phyloP scores from a whole-genome alignment of 768 basidiomycete genomes.

The Termitomyces sp. region DNA sequence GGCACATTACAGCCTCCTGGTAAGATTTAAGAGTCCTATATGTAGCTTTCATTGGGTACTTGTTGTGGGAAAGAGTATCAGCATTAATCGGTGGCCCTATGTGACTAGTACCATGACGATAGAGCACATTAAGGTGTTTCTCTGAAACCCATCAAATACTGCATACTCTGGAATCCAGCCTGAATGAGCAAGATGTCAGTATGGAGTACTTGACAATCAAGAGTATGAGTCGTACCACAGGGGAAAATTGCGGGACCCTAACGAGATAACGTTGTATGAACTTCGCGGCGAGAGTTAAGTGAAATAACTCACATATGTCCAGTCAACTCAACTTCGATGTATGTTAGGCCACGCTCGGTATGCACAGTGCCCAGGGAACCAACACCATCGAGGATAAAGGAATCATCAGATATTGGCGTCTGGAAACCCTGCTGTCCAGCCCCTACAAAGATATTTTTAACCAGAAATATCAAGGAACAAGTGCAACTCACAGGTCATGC shows the following conservation, averaged over 20 bases:
- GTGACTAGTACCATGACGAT: background rate
- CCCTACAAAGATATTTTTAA: background rate
- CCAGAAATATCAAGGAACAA: too few species aligned
- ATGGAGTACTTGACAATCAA: background rate
- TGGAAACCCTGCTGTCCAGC: background rate
- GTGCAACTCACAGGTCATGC: background rate
- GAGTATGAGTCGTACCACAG: background rate
- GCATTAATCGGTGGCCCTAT: background rate
- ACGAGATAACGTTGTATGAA: background rate
- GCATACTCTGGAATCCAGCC: background rate
- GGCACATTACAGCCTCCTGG: constrained; percentile 52
- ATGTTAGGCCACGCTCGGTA: background rate
- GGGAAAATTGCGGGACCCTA: background rate
- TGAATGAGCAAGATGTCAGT: background rate
- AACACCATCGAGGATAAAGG: background rate
- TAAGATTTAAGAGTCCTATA: background rate
- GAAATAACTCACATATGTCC: background rate
- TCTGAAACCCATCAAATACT: background rate
- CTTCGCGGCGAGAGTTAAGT: background rate
- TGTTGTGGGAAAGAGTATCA: background rate
- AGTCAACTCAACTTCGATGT: background rate
- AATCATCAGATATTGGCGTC: background rate
- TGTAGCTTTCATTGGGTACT: background rate
- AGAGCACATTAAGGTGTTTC: background rate
- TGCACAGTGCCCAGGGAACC: background rate